These are phyloP conservation scores for Paramecium sexaurelia DNA, from an alignment of 73 alveolate genomes.

Conservation along the genomic window DNA sequence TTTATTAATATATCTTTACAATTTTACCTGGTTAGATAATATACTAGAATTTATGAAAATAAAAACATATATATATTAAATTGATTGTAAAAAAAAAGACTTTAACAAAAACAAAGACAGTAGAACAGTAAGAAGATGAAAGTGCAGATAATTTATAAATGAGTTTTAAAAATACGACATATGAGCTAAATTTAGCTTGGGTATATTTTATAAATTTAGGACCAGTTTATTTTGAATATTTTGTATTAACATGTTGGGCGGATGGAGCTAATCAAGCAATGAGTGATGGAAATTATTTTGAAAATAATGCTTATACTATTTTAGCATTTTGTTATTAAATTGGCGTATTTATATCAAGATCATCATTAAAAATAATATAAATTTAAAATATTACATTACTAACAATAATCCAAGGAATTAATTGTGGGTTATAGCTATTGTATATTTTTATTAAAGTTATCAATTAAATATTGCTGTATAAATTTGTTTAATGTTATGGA, in stretches of 20 bases:
- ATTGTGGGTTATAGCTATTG: not conserved
- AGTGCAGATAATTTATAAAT: conserved; percentile 64
- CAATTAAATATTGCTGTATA: conserved; percentile 4
- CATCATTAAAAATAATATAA: conserved; percentile 56
- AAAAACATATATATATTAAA: too few species aligned
- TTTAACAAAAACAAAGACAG: not conserved
- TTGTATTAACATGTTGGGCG: conserved; percentile 77
- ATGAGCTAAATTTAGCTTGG: conserved; percentile 70
- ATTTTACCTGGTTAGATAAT: conserved; percentile 42
- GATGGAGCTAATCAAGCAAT: conserved; percentile 72
- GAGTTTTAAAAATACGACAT: conserved; percentile 52
- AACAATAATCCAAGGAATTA: conserved; percentile 30
- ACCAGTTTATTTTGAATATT: conserved; percentile 82
- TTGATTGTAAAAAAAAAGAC: conserved; percentile 16
- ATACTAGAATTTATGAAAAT: too few species aligned
- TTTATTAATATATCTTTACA: not conserved
- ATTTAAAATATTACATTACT: conserved; percentile 21
- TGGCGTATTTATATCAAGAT: conserved; percentile 55
- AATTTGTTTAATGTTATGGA: conserved; percentile 59
- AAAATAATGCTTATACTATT: conserved; percentile 31
- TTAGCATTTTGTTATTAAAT: not conserved
- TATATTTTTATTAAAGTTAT: not conserved
- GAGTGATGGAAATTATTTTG: not conserved
- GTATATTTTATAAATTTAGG: conserved; percentile 71
- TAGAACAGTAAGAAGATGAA: conserved; percentile 43